Base-by-base conservation (phyloP, 176 grass and related monocot species). In the Rhynchospora pubera region DNA sequence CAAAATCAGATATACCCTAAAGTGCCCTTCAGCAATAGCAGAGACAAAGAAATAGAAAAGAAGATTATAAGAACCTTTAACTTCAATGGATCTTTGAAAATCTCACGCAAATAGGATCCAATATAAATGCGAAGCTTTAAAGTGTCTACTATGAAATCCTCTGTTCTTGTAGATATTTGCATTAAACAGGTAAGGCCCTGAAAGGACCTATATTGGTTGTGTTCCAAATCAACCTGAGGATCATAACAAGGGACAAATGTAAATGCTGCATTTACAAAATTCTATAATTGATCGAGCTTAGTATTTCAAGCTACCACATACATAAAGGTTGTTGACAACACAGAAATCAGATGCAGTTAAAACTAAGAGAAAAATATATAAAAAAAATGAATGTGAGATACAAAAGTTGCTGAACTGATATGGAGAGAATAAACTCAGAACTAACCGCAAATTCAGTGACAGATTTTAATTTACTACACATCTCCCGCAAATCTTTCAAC, bases 101-200 rank as follows among this genome's bases (percentile, higher is more conserved):
- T 30, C 43, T 86, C 92, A 86, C 79, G 88, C 80, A 98, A 67
- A 80, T 94, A 91, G 66, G 84, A 80, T 65, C 92, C 92, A 58
- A 93, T 84, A 82, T 87, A 87, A 79, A 99, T 93, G 47, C 91
- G 90, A 76, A 99, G 89, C 69, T 99, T 99, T 62, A 99, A 87
- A 66, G 96, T 95, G 77, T 95, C 96, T 62, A 99, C 84, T 70
- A 99, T 79, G 87, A 93, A 99, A 79, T 99, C 89, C 60, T 99
- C 92, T 64, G 87, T 91, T 91, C 96, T 99, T 80, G 96, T 99
- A 89, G 96, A 99, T 79, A 99, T 93, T 84, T 99, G 96, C 96
- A 99, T 95, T 85, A 99, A 88, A 84, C 96, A 99, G 64, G 96
- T 99, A 79, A 99, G 78, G 63, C 96, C 96, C 85, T 93, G 96